These are phyloP conservation scores for Ophiosphaerella korrae DNA, from an alignment of 2,329 filamentous ascomycete species.

Conservation along the genomic window DNA sequence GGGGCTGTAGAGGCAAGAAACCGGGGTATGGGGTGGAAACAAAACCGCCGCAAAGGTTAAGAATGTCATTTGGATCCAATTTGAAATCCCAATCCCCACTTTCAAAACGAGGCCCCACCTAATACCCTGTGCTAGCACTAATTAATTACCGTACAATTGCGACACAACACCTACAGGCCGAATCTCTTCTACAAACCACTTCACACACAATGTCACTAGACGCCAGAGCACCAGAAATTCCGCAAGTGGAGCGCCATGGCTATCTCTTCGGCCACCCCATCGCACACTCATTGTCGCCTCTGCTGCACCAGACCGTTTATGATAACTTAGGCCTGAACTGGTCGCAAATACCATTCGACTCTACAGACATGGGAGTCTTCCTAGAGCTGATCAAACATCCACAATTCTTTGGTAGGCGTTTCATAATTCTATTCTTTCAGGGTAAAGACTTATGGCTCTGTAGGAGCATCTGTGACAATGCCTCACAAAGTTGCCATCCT, in stretches of 20 bases:
- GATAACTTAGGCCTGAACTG: conserved; percentile 57
- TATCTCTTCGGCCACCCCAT: conserved; percentile 64
- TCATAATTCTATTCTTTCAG: too few species aligned
- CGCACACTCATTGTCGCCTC: conserved; percentile 61
- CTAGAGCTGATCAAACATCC: conserved; percentile 59
- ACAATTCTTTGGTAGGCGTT: conserved; percentile 63
- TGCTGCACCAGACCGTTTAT: conserved; percentile 61
- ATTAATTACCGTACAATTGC: too few species aligned
- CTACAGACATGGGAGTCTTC: conserved; percentile 52
- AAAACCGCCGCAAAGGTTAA: background rate
- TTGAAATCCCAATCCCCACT: background rate
- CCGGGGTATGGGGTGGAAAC: background rate
- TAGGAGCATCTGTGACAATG: conserved; percentile 78
- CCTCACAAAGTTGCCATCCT: conserved; percentile 82
- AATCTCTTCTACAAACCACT: background rate
- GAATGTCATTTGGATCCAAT: background rate
- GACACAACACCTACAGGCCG: too few species aligned
- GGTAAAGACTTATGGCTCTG: background rate
- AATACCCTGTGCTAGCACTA: background rate
- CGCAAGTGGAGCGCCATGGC: conserved; percentile 51
- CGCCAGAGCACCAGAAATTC: conserved; percentile 16
- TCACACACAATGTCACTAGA: conserved; percentile 19
- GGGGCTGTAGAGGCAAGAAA: background rate
- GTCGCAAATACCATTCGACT: conserved; percentile 57
- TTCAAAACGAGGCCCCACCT: background rate